phyloP scores from a whole-genome alignment of 257 asterid species.

The Ehretia macrophylla region DNA sequence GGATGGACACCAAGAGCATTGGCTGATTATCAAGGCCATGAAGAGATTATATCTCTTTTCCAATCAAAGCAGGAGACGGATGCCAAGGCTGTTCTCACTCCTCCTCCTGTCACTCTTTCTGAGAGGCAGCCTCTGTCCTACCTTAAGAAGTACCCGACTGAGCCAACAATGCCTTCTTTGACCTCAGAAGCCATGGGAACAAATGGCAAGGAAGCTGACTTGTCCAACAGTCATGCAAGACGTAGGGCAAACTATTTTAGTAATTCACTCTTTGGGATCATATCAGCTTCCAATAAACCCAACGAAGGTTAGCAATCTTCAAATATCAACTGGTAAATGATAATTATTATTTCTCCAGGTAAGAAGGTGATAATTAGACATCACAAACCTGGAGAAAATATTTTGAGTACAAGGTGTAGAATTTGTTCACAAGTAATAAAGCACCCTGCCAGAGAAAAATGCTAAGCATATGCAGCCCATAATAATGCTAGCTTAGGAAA shows the following conservation, averaged over 20 bases:
- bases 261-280: conserved; percentile 71
- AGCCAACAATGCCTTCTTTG: conserved; percentile 32
- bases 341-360: not conserved
- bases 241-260: conserved; percentile 29
- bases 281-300: conserved; percentile 39
- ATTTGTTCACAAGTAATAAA: too few relatives aligned
- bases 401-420: not conserved
- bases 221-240: conserved; percentile 12
- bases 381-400: not conserved
- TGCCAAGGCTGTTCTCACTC: not conserved
- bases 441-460: not conserved
- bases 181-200: conserved; percentile 8
- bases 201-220: conserved; percentile 3
- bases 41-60: conserved; percentile 47
- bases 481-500: too few relatives aligned
- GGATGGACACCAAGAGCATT: conserved; percentile 69
- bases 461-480: not conserved
- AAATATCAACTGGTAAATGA: not conserved
- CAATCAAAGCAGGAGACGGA: conserved; percentile 23
- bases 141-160: conserved; percentile 57
- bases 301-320: conserved; percentile 35
- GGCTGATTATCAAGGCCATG: conserved; percentile 63
- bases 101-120: conserved; percentile 12
- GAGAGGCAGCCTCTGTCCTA: conserved; percentile 26
- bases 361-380: not conserved